Evolutionary conservation across 768 basidiomycete genomes (phyloP).

Genomic region (Amanita exitialis): DNA sequence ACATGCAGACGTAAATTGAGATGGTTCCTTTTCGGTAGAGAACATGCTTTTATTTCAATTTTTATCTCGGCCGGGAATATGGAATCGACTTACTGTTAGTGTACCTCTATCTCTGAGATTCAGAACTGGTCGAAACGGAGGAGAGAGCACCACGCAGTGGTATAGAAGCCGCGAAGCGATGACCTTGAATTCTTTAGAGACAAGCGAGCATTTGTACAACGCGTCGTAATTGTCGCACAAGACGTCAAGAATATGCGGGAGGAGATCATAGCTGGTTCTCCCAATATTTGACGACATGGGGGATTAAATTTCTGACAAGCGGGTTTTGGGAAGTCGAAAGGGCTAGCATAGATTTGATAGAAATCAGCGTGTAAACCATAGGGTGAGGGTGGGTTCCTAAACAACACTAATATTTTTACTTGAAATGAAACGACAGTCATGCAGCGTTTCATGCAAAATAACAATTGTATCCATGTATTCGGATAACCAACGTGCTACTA

Average conservation of each 20-base stretch:
- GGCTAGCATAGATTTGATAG: background rate
- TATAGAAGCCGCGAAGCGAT: constrained; percentile 39
- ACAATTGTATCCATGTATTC: background rate
- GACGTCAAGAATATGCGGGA: background rate
- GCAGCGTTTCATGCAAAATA: background rate
- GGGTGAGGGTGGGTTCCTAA: background rate
- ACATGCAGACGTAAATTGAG: constrained; percentile 29
- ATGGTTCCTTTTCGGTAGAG: constrained; percentile 17
- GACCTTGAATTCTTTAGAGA: constrained; percentile 33
- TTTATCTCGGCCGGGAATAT: background rate
- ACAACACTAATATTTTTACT: background rate
- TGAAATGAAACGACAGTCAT: background rate
- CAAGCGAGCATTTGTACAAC: constrained; percentile 32
- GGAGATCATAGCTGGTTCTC: background rate
- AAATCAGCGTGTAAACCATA: background rate
- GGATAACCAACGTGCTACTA: background rate
- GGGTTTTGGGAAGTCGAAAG: background rate
- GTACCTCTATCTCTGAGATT: constrained; percentile 25
- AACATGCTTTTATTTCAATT: background rate
- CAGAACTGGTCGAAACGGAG: constrained; percentile 20
- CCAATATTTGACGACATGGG: background rate
- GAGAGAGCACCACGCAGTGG: constrained; percentile 29
- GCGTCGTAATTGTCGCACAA: constrained; percentile 18
- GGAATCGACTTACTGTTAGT: constrained; percentile 19
- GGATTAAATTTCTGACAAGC: too few species aligned